Base-by-base conservation (phyloP, 2,329 filamentous ascomycete species). In the Cercospora canescens region DNA sequence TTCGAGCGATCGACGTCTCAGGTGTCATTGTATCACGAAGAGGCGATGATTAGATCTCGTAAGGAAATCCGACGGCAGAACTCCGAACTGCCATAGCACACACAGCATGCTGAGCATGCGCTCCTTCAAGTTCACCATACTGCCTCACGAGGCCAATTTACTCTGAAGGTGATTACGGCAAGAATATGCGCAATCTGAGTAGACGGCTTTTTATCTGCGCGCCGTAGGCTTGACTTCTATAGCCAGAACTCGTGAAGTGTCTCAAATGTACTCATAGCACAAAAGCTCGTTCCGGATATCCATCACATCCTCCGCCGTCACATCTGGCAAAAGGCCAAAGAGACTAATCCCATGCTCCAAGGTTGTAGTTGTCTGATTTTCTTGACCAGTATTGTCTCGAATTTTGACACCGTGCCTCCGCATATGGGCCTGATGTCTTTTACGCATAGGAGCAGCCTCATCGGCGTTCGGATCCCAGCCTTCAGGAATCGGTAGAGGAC, bases 271-370 rank as follows among this genome's bases (percentile, higher is more conserved):
- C 56, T 59, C 56, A 12, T 59, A 59, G 26, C 56, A 59, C 56
- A 59, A 59, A 24, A 39, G 26, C 18, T 45, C 56, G 24, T 45
- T 45, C 56, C 37, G 34, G 3, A 59, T 39, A 63, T 65, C 45
- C 18, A 65, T 59, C 5, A 67, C 66, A 62, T 65, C 62, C n/a
- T 60, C 57, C 3, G 59, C 35, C 1, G 45, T 37, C 12, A 34
- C 54, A 28, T 65, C 52, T 6, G 26, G 45, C 12, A 59, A n/a
- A 14, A 58, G 24, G 6, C 32, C 55, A 24, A 58, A 37, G 14
- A 37, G 18, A 14, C 55, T 58, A 3, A 58, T 34, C 1, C 18
- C 32, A 3, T 58, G 55, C 12, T 7, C 16, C 18, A 58, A 14
- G 18, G 55, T 58, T 16, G 55, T 58, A 14, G 54, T 55, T 7